These are phyloP conservation scores for Boletus bicolor DNA, from an alignment of 768 basidiomycete species.

Conservation along the genomic window DNA sequence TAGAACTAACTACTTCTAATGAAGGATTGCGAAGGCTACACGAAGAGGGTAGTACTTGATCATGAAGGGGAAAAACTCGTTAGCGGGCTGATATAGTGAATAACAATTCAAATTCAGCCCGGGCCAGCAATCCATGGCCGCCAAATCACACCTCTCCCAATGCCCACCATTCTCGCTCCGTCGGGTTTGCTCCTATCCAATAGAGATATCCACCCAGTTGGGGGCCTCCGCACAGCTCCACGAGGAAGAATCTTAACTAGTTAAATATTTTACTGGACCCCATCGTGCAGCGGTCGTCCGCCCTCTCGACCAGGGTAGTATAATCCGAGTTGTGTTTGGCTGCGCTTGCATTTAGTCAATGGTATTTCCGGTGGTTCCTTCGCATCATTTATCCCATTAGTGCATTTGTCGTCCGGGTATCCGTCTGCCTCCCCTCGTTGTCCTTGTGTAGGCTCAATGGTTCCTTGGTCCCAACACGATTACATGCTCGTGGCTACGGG, in stretches of 20 bases:
- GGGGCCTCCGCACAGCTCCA: no score
- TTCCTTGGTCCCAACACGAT: slow-evolving; percentile 7
- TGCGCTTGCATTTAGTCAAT: slow-evolving; percentile 7
- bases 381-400: slow-evolving; percentile 9
- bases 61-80: no score
- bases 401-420: neutral
- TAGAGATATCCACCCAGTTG: no score
- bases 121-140: no score
- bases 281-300: slow-evolving; percentile 8
- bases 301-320: slow-evolving; percentile 16
- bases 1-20: no score
- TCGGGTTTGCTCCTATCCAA: no score
- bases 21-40: no score
- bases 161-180: no score
- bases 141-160: no score
- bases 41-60: no score
- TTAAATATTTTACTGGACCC: slow-evolving; percentile 6
- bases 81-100: no score
- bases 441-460: slow-evolving; percentile 6
- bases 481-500: neutral
- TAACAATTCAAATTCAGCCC: no score
- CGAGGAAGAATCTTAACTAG: neutral
- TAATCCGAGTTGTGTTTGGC: slow-evolving; percentile 2
- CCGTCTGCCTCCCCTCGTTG: neutral
- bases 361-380: slow-evolving; percentile 11